Evolutionary conservation across 441 rosid species (phyloP).

Genomic region (Daphne laureola): DNA sequence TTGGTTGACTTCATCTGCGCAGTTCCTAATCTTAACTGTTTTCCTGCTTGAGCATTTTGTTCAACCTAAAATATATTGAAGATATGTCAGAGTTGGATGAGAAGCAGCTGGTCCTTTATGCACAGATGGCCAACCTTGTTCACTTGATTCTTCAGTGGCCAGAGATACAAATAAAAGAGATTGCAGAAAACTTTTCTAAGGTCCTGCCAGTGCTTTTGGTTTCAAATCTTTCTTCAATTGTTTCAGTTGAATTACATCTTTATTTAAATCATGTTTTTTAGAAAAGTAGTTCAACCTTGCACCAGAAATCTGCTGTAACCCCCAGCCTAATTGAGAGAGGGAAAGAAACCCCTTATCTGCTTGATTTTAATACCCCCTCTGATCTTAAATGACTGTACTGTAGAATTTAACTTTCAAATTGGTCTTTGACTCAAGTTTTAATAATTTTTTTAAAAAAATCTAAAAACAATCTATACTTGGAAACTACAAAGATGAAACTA

Average conservation of each 20-base stretch:
- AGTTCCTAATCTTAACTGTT: constrained; percentile 6
- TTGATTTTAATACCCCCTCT: no score
- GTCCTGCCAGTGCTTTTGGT: constrained; percentile 22
- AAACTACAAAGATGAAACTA: no score
- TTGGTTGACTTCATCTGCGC: constrained; percentile 9
- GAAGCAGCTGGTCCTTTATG: constrained; percentile 80
- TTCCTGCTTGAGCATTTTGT: constrained; percentile 16
- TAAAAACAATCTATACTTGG: no score
- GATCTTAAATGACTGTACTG: no score
- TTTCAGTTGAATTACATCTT: not conserved
- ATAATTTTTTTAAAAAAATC: no score
- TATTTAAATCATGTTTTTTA: no score
- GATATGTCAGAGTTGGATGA: constrained; percentile 77
- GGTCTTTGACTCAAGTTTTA: no score
- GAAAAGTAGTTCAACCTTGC: no score
- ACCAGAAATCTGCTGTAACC: no score
- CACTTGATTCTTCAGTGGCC: constrained; percentile 69
- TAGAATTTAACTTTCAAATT: no score
- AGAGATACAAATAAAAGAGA: constrained; percentile 54
- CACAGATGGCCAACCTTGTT: constrained; percentile 94
- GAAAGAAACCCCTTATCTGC: no score
- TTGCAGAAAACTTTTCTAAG: constrained; percentile 82
- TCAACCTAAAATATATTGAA: constrained; percentile 35
- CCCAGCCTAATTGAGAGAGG: no score
- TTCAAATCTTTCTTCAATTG: constrained; percentile 5